phyloP scores from a whole-genome alignment of 208 protist species.

The Wallacemonas sp. region DNA sequence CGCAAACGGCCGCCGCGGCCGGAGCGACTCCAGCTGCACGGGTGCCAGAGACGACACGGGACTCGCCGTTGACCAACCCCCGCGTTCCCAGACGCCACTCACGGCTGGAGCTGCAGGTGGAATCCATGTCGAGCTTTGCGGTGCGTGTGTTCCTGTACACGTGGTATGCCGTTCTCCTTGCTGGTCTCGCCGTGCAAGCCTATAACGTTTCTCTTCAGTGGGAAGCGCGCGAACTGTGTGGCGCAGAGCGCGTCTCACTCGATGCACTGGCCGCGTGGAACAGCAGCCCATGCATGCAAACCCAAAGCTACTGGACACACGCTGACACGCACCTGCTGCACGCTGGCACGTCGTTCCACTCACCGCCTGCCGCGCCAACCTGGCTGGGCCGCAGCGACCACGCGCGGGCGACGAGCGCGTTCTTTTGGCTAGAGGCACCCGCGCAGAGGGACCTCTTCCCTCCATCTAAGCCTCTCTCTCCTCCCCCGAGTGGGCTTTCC shows the following conservation, averaged over 20 bases:
- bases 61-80: not conserved
- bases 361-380: not conserved
- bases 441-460: no score
- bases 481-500: no score
- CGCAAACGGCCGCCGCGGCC: no score
- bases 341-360: not conserved
- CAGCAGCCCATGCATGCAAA: constrained; percentile 30
- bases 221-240: constrained; percentile 64
- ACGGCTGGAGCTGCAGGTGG: constrained; percentile 64
- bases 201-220: constrained; percentile 56
- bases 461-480: no score
- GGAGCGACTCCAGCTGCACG: no score
- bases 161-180: constrained; percentile 63
- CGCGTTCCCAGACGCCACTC: not conserved
- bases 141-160: constrained; percentile 53
- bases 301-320: constrained; percentile 25
- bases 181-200: constrained; percentile 56
- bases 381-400: no score
- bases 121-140: constrained; percentile 58
- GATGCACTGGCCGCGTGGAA: constrained; percentile 49
- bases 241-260: constrained; percentile 28
- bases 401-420: no score
- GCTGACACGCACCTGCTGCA: not conserved
- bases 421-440: no score
- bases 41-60: no score